Evolutionary conservation across 345 rosid species (phyloP).

Genomic region (Linum trigynum): DNA sequence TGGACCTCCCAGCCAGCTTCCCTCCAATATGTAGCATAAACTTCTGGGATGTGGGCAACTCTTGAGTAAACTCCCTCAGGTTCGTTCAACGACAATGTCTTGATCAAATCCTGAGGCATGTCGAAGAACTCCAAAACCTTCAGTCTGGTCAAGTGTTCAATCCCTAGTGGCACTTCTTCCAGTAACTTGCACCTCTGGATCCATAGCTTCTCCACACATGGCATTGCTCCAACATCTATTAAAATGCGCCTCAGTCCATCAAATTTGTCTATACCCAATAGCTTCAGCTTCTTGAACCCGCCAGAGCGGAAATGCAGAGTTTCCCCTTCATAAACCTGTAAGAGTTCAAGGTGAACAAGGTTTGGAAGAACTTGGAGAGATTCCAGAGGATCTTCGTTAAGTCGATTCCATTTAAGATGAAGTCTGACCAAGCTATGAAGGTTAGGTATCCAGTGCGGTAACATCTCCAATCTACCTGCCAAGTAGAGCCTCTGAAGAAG

Average conservation of each 20-base stretch:
- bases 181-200: slow-evolving; percentile 23
- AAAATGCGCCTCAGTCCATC: slow-evolving; percentile 18
- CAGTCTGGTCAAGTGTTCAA: slow-evolving; percentile 22
- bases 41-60: slow-evolving; percentile 13
- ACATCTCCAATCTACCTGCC: slow-evolving; percentile 19
- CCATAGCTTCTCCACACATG: slow-evolving; percentile 20
- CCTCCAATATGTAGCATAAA: slow-evolving; percentile 20
- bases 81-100: slow-evolving; percentile 1
- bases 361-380: slow-evolving; percentile 26
- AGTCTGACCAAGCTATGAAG: slow-evolving; percentile 23
- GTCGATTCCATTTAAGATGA: slow-evolving; percentile 20
- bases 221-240: slow-evolving; percentile 27
- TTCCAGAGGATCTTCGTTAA: slow-evolving; percentile 27
- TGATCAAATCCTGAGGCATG: slow-evolving; percentile 25
- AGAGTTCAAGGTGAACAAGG: slow-evolving; percentile 29
- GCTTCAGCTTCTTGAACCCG: slow-evolving; percentile 27
- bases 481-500: slow-evolving; percentile 26
- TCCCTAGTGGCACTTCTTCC: slow-evolving; percentile 21
- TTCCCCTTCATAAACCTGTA: slow-evolving; percentile 19
- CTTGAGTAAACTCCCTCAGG: slow-evolving; percentile 5
- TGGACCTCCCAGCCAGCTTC: slow-evolving; percentile 28
- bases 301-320: slow-evolving; percentile 17
- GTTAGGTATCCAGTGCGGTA: slow-evolving; percentile 25
- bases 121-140: slow-evolving; percentile 25
- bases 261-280: slow-evolving; percentile 25